Conservation (phyloP, 441 rosid genomes). For the California macrophylla region DNA sequence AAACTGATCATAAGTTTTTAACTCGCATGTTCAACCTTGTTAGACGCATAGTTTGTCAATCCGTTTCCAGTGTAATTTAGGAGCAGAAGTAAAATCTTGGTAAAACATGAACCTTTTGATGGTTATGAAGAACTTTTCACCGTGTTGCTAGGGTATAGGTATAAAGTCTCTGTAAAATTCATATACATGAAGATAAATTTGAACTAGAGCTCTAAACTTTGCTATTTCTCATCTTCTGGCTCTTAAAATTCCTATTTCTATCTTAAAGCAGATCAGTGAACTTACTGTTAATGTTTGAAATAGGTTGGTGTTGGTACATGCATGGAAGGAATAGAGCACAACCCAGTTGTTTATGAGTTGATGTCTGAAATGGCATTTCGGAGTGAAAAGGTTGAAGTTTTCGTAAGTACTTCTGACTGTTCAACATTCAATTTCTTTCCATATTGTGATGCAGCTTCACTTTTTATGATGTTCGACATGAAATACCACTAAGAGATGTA, state of each 20-base stretch:
- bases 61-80: not conserved
- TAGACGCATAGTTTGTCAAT: not conserved
- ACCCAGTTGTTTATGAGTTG: constrained; percentile 85
- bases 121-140: not conserved
- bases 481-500: not conserved
- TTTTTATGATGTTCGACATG: not conserved
- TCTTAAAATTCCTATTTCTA: not conserved
- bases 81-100: not conserved
- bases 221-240: constrained; percentile 8
- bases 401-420: constrained; percentile 35
- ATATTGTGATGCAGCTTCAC: not conserved
- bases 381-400: constrained; percentile 51
- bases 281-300: constrained; percentile 15
- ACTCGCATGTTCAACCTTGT: not conserved
- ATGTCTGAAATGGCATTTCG: constrained; percentile 95
- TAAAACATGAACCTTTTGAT: not conserved
- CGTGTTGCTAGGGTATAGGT: not conserved
- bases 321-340: constrained; percentile 97
- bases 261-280: not conserved
- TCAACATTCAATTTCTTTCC: constrained; percentile 7
- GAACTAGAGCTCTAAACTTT: constrained; percentile 1
- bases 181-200: constrained; percentile 1
- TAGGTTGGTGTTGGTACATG: constrained; percentile 97
- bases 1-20: not conserved
- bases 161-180: not conserved